Evolutionary conservation across 192 early-diverging fungal species (phyloP), one percentile per base, ranked within the genome.

Genomic region (Kickxella alabastrina): DNA sequence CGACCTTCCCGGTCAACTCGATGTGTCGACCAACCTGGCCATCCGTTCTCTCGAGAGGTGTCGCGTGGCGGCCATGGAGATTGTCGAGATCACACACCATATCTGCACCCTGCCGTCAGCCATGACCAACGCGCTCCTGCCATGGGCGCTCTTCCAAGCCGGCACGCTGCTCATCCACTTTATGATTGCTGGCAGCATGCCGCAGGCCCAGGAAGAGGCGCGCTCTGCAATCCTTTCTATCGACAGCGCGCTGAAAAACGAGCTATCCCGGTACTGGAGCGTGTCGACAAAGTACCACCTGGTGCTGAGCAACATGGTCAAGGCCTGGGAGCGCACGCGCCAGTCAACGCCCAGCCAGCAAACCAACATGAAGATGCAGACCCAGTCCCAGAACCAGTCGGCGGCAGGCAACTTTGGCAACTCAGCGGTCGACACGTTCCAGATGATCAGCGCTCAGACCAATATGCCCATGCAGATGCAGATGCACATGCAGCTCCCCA

Each of bases 161-260:
- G 74, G 74, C n/a, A 77, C 74, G n/a, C 43, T 77, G 58, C 55
- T 77, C 15, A 66, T 71, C 7, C 74, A 77, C 44, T 71, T 70
- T 62, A 77, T 77, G 74, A 71, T 70, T 37, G 62, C 68, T 3
- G 74, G 68, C 2, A 77, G 64, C 55, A 62, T 68, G 23, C 46
- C 57, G 15, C 74, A 77, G 50, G 67, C 66, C 7, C 67, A 71
- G 38, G 74, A 77, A 23, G 74, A 69, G 55, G 74, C 74, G 15
- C 62, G 68, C 9, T 47, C 62, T n/a, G 66, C 74, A 0, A 66
- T 77, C 43, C 41, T 71, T 54, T 62, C 74, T 2, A 37, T 77
- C 6, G 68, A 71, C 37, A 55, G 59, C 36, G 74, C 47, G 10
- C 52, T 77, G 25, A 61, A 66, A 17, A 63, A 77, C 37, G 62